phyloP scores from a whole-genome alignment of 1,284 basidiomycete species.

The Butyriboletus appendiculatus region DNA sequence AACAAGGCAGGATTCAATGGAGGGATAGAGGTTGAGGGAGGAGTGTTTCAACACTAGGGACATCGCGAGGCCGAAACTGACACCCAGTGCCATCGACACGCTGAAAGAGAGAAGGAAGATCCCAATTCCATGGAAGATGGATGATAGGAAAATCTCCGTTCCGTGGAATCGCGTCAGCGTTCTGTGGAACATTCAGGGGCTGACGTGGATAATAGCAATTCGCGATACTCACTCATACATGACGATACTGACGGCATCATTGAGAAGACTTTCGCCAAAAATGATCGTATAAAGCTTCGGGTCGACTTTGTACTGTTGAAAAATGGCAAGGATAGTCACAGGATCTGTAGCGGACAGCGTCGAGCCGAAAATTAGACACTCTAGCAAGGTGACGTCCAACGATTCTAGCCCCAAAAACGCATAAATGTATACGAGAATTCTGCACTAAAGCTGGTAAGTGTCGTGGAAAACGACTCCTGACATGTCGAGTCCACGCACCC shows the following conservation, averaged over 20 bases:
- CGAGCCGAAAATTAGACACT: constrained; percentile 96
- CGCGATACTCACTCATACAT: constrained; percentile 93
- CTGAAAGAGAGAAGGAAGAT: constrained; percentile 97
- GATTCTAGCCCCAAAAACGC: constrained; percentile 90
- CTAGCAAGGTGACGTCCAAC: constrained; percentile 77
- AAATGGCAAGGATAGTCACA: constrained; percentile 97
- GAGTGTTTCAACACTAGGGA: constrained; percentile 97
- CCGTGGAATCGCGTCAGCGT: constrained; percentile 93
- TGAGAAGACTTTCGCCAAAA: constrained; percentile 96
- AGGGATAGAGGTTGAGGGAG: constrained; percentile 82
- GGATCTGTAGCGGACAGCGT: constrained; percentile 98
- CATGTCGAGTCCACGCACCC: constrained; percentile 60
- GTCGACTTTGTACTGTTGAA: constrained; percentile 98
- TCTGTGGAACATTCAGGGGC: constrained; percentile 43
- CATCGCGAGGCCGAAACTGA: constrained; percentile 87
- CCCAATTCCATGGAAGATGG: constrained; percentile 93
- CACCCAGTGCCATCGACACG: constrained; percentile 92
- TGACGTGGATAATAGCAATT: background rate
- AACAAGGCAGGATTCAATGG: constrained; percentile 94
- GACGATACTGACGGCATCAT: constrained; percentile 99
- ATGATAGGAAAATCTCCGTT: constrained; percentile 83
- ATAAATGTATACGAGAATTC: constrained; percentile 95
- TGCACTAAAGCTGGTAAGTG: constrained; percentile 54
- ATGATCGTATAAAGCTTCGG: constrained; percentile 98
- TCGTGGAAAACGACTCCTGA: constrained; percentile 8